These are phyloP conservation scores for Pichiaceae sp. DNA, from an alignment of 1,139 yeast genomes.

Conservation along the genomic window DNA sequence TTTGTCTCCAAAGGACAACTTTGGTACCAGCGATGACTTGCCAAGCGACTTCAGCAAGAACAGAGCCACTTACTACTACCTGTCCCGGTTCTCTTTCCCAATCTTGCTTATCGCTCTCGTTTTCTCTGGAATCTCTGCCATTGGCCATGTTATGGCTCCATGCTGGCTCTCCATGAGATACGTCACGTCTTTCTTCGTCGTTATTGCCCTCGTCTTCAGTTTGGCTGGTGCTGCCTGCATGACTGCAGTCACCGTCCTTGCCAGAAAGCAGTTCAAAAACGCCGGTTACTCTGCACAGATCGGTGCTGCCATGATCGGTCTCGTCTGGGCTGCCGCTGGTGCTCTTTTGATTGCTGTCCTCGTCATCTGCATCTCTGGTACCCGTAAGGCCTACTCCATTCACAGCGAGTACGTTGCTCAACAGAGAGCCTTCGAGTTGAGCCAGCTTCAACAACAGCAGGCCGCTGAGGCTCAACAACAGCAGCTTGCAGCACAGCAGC, in stretches of 20 bases:
- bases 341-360: slow-evolving; percentile 44
- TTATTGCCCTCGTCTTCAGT: slow-evolving; percentile 44
- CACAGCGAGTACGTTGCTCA: slow-evolving; percentile 21
- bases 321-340: slow-evolving; percentile 64
- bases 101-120: slow-evolving; percentile 54
- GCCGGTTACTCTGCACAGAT: slow-evolving; percentile 36
- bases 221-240: slow-evolving; percentile 55
- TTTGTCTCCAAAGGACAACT: slow-evolving; percentile 66
- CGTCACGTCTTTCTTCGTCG: slow-evolving; percentile 44
- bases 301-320: slow-evolving; percentile 52
- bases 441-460: slow-evolving; percentile 4
- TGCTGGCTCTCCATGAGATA: slow-evolving; percentile 40
- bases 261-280: slow-evolving; percentile 51
- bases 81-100: slow-evolving; percentile 65
- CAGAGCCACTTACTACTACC: slow-evolving; percentile 55
- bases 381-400: slow-evolving; percentile 38
- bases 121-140: slow-evolving; percentile 41
- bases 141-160: slow-evolving; percentile 24
- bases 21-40: slow-evolving; percentile 39
- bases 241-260: slow-evolving; percentile 63
- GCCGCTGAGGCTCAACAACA: slow-evolving; percentile 2
- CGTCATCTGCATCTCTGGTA: slow-evolving; percentile 45
- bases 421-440: slow-evolving; percentile 6
- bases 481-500: not conserved
- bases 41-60: slow-evolving; percentile 48